Evolutionary conservation across 108 stramenopile species (phyloP).

Genomic region (Fistulifera pelliculosa): DNA sequence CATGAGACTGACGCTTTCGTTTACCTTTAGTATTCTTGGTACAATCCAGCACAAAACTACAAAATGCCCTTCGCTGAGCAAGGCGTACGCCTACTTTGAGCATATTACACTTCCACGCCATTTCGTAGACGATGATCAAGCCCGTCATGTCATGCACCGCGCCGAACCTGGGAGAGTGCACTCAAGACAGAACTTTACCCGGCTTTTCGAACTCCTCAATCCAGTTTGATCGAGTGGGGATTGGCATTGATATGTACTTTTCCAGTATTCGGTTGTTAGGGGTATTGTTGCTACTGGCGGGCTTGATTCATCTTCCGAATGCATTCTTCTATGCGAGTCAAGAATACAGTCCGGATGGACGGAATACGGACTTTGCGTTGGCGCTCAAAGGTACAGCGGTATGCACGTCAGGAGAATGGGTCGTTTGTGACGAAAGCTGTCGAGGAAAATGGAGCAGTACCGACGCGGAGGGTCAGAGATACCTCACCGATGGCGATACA

Average conservation of each 20-base stretch:
- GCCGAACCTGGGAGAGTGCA: conserved; percentile 52
- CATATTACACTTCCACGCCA: conserved; percentile 63
- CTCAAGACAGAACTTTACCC: conserved; percentile 44
- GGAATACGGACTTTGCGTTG: neutral
- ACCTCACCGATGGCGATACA: neutral
- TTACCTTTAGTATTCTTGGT: too few species aligned
- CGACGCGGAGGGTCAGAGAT: neutral
- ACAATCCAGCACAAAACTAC: too few species aligned
- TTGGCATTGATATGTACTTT: conserved; percentile 26
- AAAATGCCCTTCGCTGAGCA: conserved; percentile 23
- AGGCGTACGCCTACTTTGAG: conserved; percentile 65
- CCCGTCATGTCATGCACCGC: conserved; percentile 23
- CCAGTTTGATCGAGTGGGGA: conserved; percentile 37
- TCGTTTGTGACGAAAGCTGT: conserved; percentile 38
- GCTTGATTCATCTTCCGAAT: conserved; percentile 57
- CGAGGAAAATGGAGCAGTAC: too few species aligned
- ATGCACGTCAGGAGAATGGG: conserved; percentile 55
- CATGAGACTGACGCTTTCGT: too few species aligned
- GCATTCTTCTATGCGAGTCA: conserved; percentile 45
- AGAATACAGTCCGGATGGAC: conserved; percentile 29
- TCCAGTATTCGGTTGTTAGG: conserved; percentile 47
- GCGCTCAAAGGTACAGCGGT: conserved; percentile 17
- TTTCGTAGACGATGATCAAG: conserved; percentile 14
- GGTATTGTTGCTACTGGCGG: conserved; percentile 49
- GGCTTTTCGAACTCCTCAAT: conserved; percentile 23